Percentiles rank a stretch among this genome's conserved stretches.
These are phyloP conservation scores for Nicotiana benthamiana DNA, from an alignment of 257 asterid species.

Conservation along the genomic window DNA sequence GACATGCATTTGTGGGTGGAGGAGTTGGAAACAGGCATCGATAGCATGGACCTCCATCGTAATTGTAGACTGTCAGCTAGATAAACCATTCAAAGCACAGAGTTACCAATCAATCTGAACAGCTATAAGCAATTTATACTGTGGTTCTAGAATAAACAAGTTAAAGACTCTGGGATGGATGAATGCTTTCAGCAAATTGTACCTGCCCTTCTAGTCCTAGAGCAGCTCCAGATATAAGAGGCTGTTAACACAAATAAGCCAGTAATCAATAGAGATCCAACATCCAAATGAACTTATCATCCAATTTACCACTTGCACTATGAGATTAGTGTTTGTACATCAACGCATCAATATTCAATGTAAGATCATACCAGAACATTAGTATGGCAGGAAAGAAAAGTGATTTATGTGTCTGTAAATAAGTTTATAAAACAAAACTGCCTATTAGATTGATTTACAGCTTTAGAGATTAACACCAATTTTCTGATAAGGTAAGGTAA, in stretches of 20 bases:
- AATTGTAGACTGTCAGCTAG: conserved; percentile 91
- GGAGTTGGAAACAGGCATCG: conserved; percentile 95
- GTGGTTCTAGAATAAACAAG: neutral
- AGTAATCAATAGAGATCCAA: conserved; percentile 17
- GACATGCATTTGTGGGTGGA: conserved; percentile 94
- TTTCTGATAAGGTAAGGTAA: no score
- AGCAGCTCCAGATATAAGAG: conserved; percentile 97
- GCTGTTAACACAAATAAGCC: conserved; percentile 36
- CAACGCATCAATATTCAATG: neutral
- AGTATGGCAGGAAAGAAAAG: neutral
- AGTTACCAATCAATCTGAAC: neutral
- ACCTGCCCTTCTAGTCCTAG: conserved; percentile 99
- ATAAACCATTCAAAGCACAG: conserved; percentile 6
- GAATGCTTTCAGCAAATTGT: conserved; percentile 3
- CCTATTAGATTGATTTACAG: neutral
- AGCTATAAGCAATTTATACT: neutral
- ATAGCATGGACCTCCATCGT: conserved; percentile 88
- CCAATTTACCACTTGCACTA: neutral
- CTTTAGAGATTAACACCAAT: no score
- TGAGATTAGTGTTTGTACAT: neutral
- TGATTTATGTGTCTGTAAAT: no score
- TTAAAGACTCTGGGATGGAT: neutral
- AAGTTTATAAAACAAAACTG: neutral
- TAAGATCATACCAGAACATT: neutral
- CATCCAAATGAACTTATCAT: neutral